phyloP scores from a whole-genome alignment of 2,329 filamentous ascomycete species.

The Aureobasidium pullulans region DNA sequence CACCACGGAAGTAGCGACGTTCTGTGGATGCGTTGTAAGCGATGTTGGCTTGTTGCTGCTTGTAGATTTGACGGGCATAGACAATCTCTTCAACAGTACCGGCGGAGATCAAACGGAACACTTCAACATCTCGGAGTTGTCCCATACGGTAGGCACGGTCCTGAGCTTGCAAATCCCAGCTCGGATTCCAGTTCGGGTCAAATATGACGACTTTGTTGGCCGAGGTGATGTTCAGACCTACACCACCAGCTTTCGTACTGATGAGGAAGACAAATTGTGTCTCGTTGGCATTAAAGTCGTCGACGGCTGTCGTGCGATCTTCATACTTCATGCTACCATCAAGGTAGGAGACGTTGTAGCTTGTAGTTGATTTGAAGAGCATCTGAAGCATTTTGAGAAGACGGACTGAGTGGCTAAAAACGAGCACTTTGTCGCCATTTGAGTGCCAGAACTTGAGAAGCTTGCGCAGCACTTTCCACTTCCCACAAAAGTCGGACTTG shows the following conservation, averaged over 20 bases:
- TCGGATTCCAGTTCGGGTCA: slow-evolving; percentile 96
- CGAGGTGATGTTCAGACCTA: slow-evolving; percentile 92
- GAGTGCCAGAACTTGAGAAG: slow-evolving; percentile 83
- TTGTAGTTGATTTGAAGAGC: slow-evolving; percentile 73
- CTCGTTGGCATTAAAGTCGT: slow-evolving; percentile 85
- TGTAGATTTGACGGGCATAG: slow-evolving; percentile 95
- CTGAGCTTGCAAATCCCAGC: slow-evolving; percentile 90
- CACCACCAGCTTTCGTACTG: slow-evolving; percentile 84
- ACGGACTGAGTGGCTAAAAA: slow-evolving; percentile 89
- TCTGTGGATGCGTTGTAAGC: slow-evolving; percentile 90
- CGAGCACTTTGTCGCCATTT: slow-evolving; percentile 86
- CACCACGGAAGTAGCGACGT: slow-evolving; percentile 88
- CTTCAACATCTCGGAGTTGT: slow-evolving; percentile 85
- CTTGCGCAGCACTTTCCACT: slow-evolving; percentile 87
- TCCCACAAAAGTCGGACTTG: slow-evolving; percentile 88
- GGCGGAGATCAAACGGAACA: slow-evolving; percentile 82
- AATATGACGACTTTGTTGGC: slow-evolving; percentile 98
- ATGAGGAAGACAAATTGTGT: slow-evolving; percentile 92
- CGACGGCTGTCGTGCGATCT: slow-evolving; percentile 72
- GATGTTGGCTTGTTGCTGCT: slow-evolving; percentile 97
- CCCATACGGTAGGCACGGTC: slow-evolving; percentile 95
- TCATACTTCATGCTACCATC: slow-evolving; percentile 79
- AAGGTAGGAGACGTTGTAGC: slow-evolving; percentile 85
- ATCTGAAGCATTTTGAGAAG: slow-evolving; percentile 76
- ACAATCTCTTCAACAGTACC: slow-evolving; percentile 97